A percentile compares a stretch with the other conserved stretches of the same genome.
phyloP scores from a whole-genome alignment of 805 yeast genomes.

The Tetrapisispora pingtungensis region DNA sequence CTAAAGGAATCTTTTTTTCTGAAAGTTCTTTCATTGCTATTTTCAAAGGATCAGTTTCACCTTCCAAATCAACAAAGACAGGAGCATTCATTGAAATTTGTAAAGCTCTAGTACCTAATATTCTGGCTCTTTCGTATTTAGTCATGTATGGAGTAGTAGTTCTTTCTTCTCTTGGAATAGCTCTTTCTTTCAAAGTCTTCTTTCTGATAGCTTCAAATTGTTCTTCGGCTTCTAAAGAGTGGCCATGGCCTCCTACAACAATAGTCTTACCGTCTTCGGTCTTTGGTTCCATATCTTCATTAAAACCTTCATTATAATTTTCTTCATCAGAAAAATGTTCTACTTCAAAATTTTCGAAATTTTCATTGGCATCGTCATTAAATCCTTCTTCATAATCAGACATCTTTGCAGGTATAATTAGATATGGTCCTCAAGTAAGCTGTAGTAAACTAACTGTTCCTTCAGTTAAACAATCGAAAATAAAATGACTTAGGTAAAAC shows the following conservation, averaged over 20 bases:
- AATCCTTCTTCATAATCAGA: constrained; percentile 52
- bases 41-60: constrained; percentile 97
- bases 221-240: constrained; percentile 39
- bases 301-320: constrained; percentile 30
- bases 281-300: constrained; percentile 25
- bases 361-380: constrained; percentile 54
- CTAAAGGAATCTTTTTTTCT: constrained; percentile 90
- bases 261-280: constrained; percentile 62
- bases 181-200: constrained; percentile 66
- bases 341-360: constrained; percentile 74
- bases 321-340: constrained; percentile 76
- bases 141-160: constrained; percentile 98
- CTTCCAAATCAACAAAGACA: constrained; percentile 93
- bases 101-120: constrained; percentile 92
- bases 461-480: too few species aligned
- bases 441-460: too few species aligned
- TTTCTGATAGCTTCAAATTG: constrained; percentile 34
- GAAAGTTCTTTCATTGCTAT: constrained; percentile 95
- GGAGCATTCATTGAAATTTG: constrained; percentile 99
- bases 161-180: constrained; percentile 81
- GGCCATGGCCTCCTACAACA: constrained; percentile 57
- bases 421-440: too few species aligned
- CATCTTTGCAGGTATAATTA: too few species aligned
- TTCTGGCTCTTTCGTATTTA: constrained; percentile 95
- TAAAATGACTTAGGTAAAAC: too few species aligned